Percentiles rank a stretch among this genome's conserved stretches.
Evolutionary conservation across 2,329 filamentous ascomycete genomes (phyloP).

Genomic region (Colletotrichum echinochloae): DNA sequence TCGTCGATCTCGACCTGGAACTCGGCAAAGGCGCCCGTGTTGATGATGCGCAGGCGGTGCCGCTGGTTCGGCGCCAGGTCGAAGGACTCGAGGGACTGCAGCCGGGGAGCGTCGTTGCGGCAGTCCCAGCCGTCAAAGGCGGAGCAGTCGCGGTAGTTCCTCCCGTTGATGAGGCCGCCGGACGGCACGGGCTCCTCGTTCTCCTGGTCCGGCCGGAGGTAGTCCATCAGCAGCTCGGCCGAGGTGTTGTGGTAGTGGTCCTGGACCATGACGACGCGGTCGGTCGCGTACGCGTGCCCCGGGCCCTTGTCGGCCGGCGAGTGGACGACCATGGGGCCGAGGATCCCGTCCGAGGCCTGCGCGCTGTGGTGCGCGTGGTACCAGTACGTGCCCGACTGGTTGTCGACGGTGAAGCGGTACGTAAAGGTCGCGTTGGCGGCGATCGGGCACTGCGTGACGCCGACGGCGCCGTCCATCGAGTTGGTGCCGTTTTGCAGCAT

Average conservation of each 20-base stretch:
- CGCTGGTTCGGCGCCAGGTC: slow-evolving; percentile 64
- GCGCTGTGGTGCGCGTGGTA: slow-evolving; percentile 76
- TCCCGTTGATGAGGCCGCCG: slow-evolving; percentile 72
- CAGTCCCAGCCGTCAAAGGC: slow-evolving; percentile 57
- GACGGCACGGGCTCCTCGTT: slow-evolving; percentile 75
- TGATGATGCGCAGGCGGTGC: slow-evolving; percentile 76
- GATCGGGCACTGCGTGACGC: slow-evolving; percentile 76
- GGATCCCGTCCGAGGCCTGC: slow-evolving; percentile 76
- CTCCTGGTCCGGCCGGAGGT: slow-evolving; percentile 65
- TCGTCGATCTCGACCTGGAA: slow-evolving; percentile 79
- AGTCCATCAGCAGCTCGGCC: slow-evolving; percentile 62
- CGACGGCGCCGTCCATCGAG: slow-evolving; percentile 78
- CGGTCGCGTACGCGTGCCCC: slow-evolving; percentile 50
- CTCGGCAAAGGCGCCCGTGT: slow-evolving; percentile 77
- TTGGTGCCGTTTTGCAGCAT: slow-evolving; percentile 82
- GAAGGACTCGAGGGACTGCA: slow-evolving; percentile 47
- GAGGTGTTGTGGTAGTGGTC: slow-evolving; percentile 78
- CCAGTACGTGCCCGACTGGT: slow-evolving; percentile 62
- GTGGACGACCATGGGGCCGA: slow-evolving; percentile 75
- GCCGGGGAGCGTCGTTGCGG: slow-evolving; percentile 47
- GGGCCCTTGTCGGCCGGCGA: slow-evolving; percentile 57
- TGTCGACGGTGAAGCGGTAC: slow-evolving; percentile 74
- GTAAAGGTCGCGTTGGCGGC: slow-evolving; percentile 71
- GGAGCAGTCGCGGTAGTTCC: slow-evolving; percentile 49
- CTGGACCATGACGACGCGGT: slow-evolving; percentile 75